A percentile compares a stretch with the other conserved stretches of the same genome.
Conservation (phyloP, 176 grass and related monocot genomes). For the Eleusine coracana region DNA sequence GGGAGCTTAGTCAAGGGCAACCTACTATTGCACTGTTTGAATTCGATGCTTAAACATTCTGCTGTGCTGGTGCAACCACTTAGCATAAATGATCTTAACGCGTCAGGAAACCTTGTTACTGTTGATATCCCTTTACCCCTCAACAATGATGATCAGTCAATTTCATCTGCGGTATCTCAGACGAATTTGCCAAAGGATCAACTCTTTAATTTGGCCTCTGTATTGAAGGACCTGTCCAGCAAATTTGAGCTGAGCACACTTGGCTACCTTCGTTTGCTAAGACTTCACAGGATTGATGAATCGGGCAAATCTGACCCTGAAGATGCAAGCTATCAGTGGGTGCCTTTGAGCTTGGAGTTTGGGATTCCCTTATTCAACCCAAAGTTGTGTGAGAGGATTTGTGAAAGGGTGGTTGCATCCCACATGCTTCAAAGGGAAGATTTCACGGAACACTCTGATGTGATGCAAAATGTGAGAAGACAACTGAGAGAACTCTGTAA, state of each 20-base stretch:
- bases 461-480: conserved; percentile 86
- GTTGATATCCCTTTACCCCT: conserved; percentile 86
- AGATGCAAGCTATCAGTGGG: conserved; percentile 78
- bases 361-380: conserved; percentile 93
- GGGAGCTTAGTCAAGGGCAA: conserved; percentile 96
- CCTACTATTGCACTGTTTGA: conserved; percentile 86
- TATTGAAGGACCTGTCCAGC: conserved; percentile 72
- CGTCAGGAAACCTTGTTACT: conserved; percentile 72
- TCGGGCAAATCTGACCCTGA: conserved; percentile 44
- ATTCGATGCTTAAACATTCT: conserved; percentile 90
- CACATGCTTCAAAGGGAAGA: conserved; percentile 76
- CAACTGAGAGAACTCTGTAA: conserved; percentile 73
- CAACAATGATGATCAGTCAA: conserved; percentile 71
- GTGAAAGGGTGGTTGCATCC: conserved; percentile 71
- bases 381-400: conserved; percentile 82
- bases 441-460: conserved; percentile 67
- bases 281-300: conserved; percentile 66
- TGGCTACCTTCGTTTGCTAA: conserved; percentile 88
- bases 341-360: conserved; percentile 95
- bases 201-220: conserved; percentile 58
- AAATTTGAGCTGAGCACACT: conserved; percentile 70
- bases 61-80: conserved; percentile 93
- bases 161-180: conserved; percentile 55
- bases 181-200: conserved; percentile 51
- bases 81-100: conserved; percentile 71